phyloP scores from a whole-genome alignment of 75 land plant genomes.

The Sequoiadendron giganteum region DNA sequence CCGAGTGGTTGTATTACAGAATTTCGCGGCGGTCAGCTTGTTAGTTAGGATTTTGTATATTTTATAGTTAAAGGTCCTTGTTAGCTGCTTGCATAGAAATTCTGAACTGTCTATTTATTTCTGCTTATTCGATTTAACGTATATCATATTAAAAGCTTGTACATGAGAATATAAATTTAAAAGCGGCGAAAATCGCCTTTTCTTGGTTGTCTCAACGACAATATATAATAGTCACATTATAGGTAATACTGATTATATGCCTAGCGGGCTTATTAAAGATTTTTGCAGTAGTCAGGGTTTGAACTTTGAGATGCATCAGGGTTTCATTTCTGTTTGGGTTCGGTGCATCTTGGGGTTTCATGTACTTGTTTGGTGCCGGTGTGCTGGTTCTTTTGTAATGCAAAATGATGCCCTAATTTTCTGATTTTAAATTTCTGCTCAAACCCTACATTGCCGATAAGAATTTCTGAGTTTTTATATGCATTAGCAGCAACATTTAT shows the following conservation, averaged over 20 bases:
- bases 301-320: background rate
- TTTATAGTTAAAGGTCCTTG: too few species aligned
- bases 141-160: too few species aligned
- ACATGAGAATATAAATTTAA: too few species aligned
- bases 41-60: background rate
- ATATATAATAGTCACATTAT: background rate
- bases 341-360: background rate
- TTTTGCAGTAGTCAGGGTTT: background rate
- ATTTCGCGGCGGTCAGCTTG: background rate
- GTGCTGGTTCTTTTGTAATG: background rate
- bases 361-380: background rate
- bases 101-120: too few species aligned
- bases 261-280: background rate
- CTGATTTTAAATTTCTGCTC: too few species aligned
- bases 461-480: too few species aligned
- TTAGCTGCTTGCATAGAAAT: too few species aligned
- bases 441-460: too few species aligned
- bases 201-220: background rate
- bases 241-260: background rate
- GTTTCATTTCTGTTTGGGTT: background rate
- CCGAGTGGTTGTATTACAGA: background rate
- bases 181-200: too few species aligned
- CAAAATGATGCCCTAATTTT: too few species aligned
- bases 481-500: too few species aligned
- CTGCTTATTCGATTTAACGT: too few species aligned